These are phyloP conservation scores for Oryza nivara DNA, from an alignment of 176 grass and related monocot species.

Conservation along the genomic window DNA sequence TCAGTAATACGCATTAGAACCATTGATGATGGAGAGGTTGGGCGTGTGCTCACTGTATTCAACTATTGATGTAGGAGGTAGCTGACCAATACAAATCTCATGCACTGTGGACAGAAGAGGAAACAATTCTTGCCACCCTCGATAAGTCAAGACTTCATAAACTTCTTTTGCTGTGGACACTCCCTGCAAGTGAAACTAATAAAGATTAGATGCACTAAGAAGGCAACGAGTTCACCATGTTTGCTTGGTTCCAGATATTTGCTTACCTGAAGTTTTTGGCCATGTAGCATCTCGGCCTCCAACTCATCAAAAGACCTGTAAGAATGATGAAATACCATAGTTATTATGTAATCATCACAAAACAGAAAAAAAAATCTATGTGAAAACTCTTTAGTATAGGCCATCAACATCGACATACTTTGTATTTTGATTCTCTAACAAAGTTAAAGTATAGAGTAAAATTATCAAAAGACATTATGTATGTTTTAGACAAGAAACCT, in stretches of 20 bases:
- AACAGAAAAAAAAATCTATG: conserved; percentile 19
- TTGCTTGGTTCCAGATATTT: neutral
- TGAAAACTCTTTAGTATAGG: conserved; percentile 21
- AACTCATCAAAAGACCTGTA: conserved; percentile 84
- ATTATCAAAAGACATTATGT: neutral
- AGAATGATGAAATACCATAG: conserved; percentile 32
- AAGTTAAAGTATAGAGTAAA: neutral
- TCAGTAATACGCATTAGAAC: conserved; percentile 58
- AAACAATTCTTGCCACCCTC: conserved; percentile 80
- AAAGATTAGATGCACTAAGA: neutral
- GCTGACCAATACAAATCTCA: conserved; percentile 81
- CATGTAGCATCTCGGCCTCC: conserved; percentile 85
- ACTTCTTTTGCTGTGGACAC: conserved; percentile 88
- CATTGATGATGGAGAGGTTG: conserved; percentile 52
- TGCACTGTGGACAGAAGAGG: conserved; percentile 77
- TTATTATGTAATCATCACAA: conserved; percentile 3
- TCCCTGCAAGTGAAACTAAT: conserved; percentile 58
- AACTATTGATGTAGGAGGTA: conserved; percentile 82
- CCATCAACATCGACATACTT: neutral
- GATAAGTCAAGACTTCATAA: conserved; percentile 76
- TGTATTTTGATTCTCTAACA: neutral
- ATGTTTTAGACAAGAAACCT: conserved; percentile 57
- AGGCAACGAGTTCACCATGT: conserved; percentile 2
- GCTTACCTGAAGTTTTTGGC: conserved; percentile 89
- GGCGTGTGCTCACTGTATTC: conserved; percentile 76